Evolutionary conservation across 2,329 filamentous ascomycete species (phyloP), one percentile per base, ranked within the genome.

Genomic region (Claviceps pazoutovae): DNA sequence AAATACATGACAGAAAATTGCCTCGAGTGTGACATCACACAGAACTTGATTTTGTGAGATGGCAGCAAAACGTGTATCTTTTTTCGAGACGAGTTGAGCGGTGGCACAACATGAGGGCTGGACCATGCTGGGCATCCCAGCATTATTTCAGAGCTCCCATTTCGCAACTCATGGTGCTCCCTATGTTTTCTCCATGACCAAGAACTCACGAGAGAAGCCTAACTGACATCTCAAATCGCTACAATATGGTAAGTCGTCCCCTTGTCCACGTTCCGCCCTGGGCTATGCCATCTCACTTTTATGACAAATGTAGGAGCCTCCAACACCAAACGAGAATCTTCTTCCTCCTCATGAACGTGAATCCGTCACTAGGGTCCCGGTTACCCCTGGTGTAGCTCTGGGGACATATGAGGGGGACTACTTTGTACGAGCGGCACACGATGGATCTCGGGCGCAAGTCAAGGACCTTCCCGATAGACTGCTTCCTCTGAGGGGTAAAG

Each of bases 371-470:
- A 23, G 30, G 2, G 51, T 54, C 36, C 53, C 53, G 2, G 53
- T 54, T 5, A 54, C 53, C 11, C 53, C 53, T 14, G 53, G 53
- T 23, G 44, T 54, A 34, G 34, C 48, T 39, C 41, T 52, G 13
- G 51, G 48, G 6, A 48, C 53, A 11, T 53, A 54, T n/a, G 47
- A 50, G 9, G 19, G 51, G 7, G 50, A 46, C 23, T 52, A 54
- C 14, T 53, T 54, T 36, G 48, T 23, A 16, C 4, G 19, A 23
- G 34, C 9, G 19, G 3, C 30, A 14, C 43, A 36, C 44, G 36
- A 51, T 38, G 26, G 47, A 36, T 37, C 50, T 36, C 46, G 3
- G 9, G n/a, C 34, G 5, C 41, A 43, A n/a, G 19, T 23, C 8
- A 38, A 41, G 6, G 46, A 46, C 16, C 5, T 9, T n/a, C 11